Base-by-base conservation (phyloP, 2,329 filamentous ascomycete species). In the Arthrobotrys conoides region DNA sequence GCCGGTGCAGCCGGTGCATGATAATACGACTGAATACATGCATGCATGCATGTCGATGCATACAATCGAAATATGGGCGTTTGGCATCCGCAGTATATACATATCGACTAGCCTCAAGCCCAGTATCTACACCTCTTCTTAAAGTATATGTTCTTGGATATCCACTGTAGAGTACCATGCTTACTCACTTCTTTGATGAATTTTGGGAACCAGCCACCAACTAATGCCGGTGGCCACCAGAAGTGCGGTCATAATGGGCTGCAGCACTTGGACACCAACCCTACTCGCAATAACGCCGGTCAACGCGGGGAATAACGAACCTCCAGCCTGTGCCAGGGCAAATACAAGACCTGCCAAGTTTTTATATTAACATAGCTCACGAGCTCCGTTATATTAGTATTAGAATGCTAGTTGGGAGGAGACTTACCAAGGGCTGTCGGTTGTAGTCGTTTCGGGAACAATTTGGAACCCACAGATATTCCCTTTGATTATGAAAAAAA, bases 261-360 rank as follows among this genome's bases (percentile, higher is more conserved):
- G 75, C 6, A 72, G 55, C 6, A 78, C 75, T 33, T 77, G 68
- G 10, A 78, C 75, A 4, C 75, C 75, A 18, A 65, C 63, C 27
- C 64, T 78, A 22, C 75, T 65, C 2, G 87, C 87, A 12, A 89
- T 84, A 0, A 89, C 81, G 0, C 88, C 88, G 0, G 88, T 89
- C 1, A 89, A 80, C 1, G 88, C 86, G 0, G 89, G 88, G 71
- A 90, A 90, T 0, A 89, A 80, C 0, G 87, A 86, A 0, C 87
- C 88, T 0, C 88, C 88, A 3, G 88, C 85, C 81, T 90, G 88
- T 0, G 87, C 88, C 20, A 89, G 84, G 0, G 90, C 87, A 73
- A 90, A 90, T 1, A 90, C 85, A n/a, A 89, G 86, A 0, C 85
- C 85, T 83, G 63, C 12, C 3, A 12, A 10, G 18, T 44, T 16